These are phyloP conservation scores for Polysphondylium violaceum DNA, from an alignment of 78 protist species.

Conservation along the genomic window DNA sequence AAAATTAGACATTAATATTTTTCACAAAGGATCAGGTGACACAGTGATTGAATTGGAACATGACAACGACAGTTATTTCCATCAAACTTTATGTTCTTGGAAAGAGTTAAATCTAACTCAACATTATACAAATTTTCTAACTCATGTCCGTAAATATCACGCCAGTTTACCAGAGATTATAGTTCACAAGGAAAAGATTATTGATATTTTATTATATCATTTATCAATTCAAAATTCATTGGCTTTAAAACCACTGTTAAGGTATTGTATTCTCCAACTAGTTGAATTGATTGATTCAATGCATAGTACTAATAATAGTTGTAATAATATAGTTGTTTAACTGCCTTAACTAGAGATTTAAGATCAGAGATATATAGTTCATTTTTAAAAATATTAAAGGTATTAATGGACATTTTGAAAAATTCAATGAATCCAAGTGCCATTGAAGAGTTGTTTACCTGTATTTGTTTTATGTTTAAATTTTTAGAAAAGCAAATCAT, in stretches of 20 bases:
- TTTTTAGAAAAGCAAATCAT: slow-evolving; percentile 59
- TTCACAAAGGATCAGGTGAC: slow-evolving; percentile 58
- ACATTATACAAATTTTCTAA: slow-evolving; percentile 12
- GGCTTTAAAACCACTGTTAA: slow-evolving; percentile 55
- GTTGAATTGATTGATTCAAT: background rate
- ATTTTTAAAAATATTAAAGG: slow-evolving; percentile 26
- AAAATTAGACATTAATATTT: slow-evolving; percentile 60
- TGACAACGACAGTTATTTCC: slow-evolving; percentile 62
- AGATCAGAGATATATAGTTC: slow-evolving; percentile 53
- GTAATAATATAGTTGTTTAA: slow-evolving; percentile 27
- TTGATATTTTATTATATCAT: slow-evolving; percentile 25
- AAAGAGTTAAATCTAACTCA: slow-evolving; percentile 40
- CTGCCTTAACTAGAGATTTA: slow-evolving; percentile 52
- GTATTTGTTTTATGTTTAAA: slow-evolving; percentile 55
- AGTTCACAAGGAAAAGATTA: slow-evolving; percentile 40
- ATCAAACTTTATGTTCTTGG: slow-evolving; percentile 42
- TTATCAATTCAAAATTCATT: slow-evolving; percentile 13
- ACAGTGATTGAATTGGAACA: slow-evolving; percentile 39
- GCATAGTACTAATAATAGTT: background rate
- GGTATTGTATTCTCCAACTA: background rate
- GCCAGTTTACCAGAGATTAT: slow-evolving; percentile 30
- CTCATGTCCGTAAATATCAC: slow-evolving; percentile 44
- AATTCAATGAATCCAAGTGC: slow-evolving; percentile 14
- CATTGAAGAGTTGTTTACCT: slow-evolving; percentile 56
- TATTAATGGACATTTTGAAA: slow-evolving; percentile 11